Evolutionary conservation across 257 asterid genomes (phyloP).

Genomic region (Solanum megistacrolobum): DNA sequence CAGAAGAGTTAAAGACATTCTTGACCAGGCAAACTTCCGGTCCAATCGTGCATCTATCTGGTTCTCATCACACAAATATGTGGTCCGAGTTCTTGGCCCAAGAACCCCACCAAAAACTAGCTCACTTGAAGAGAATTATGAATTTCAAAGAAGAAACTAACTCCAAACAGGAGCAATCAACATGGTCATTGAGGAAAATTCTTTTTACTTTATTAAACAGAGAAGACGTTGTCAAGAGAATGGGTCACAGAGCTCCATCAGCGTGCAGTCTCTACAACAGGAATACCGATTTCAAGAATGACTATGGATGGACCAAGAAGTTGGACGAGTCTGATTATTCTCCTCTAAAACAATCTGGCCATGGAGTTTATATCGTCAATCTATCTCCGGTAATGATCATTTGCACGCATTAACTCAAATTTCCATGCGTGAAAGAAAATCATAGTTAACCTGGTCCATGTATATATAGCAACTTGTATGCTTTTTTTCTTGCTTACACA

Average conservation of each 20-base stretch:
- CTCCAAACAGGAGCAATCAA: constrained; percentile 1
- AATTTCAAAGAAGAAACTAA: not conserved
- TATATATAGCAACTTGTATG: not conserved
- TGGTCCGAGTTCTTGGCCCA: constrained; percentile 46
- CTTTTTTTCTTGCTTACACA: not conserved
- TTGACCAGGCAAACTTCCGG: constrained; percentile 35
- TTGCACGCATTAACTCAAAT: not conserved
- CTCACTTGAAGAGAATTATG: constrained; percentile 37
- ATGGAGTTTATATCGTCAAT: constrained; percentile 58
- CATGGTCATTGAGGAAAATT: constrained; percentile 53
- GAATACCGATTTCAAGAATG: constrained; percentile 43
- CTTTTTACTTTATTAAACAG: constrained; percentile 19
- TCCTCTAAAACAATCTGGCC: constrained; percentile 41
- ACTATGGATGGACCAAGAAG: constrained; percentile 68
- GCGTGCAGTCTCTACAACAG: constrained; percentile 47
- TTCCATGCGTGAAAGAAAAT: not conserved
- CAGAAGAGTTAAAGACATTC: constrained; percentile 25
- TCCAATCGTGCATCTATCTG: constrained; percentile 38
- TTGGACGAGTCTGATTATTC: constrained; percentile 46
- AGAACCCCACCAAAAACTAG: constrained; percentile 22
- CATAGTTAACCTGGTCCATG: not conserved
- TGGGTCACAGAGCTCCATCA: constrained; percentile 25
- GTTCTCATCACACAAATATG: constrained; percentile 21
- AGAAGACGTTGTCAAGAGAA: not conserved
- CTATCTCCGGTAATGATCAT: constrained; percentile 45